These are phyloP conservation scores for Mortierella sp. DNA, from an alignment of 371 early-diverging fungal species.

Conservation along the genomic window DNA sequence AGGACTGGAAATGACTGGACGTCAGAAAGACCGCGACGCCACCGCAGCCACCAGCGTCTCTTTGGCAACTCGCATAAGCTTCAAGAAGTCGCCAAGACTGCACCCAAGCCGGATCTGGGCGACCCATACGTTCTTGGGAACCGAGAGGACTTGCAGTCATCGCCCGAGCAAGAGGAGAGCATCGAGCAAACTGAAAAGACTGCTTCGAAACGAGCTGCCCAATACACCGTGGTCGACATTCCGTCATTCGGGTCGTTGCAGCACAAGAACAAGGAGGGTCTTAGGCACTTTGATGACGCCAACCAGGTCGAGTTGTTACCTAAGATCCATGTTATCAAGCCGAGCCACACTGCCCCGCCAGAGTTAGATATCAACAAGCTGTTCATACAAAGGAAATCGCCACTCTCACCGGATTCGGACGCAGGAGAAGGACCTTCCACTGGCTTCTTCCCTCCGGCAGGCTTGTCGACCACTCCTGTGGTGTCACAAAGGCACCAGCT, in stretches of 20 bases:
- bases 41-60: slow-evolving; percentile 12
- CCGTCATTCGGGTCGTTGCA: slow-evolving; percentile 33
- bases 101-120: neutral
- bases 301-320: slow-evolving; percentile 26
- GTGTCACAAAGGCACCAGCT: slow-evolving; percentile 27
- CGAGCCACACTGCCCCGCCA: slow-evolving; percentile 25
- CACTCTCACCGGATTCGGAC: neutral
- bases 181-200: neutral
- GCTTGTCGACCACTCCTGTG: slow-evolving; percentile 15
- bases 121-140: slow-evolving; percentile 18
- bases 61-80: neutral
- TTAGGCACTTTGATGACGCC: slow-evolving; percentile 20
- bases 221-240: slow-evolving; percentile 45
- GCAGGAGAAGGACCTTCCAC: neutral
- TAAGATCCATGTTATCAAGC: slow-evolving; percentile 1
- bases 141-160: slow-evolving; percentile 1
- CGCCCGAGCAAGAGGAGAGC: neutral
- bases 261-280: slow-evolving; percentile 15
- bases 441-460: neutral
- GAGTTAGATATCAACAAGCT: slow-evolving; percentile 14
- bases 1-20: neutral
- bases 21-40: neutral
- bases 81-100: neutral
- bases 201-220: slow-evolving; percentile 6
- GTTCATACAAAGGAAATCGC: neutral